A percentile compares a stretch with the other conserved stretches of the same genome.
Conservation (phyloP, 306 rosid genomes). For the Corylus heterophylla region DNA sequence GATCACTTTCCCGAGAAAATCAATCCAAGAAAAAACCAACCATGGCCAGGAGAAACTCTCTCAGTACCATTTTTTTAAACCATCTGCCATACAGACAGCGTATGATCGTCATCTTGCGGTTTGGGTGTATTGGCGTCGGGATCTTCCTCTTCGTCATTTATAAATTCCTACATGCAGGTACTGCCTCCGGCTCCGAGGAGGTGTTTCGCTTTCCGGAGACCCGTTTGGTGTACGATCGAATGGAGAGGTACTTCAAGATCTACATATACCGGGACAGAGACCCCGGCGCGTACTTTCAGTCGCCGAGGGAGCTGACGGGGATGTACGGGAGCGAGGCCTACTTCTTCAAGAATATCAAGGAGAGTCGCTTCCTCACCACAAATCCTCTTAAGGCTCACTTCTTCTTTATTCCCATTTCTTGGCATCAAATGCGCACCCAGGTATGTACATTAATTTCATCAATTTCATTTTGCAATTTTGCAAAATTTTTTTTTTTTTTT, state of each 20-base stretch:
- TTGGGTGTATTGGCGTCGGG: too few species aligned
- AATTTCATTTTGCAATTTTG: neutral
- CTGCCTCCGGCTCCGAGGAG: too few species aligned
- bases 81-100: too few species aligned
- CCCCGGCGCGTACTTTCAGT: conserved; percentile 23
- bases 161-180: too few species aligned
- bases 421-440: conserved; percentile 35
- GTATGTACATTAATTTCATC: conserved; percentile 17
- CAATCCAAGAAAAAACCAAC: too few species aligned
- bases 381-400: conserved; percentile 36
- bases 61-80: too few species aligned
- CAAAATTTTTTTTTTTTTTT: too few species aligned
- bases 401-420: conserved; percentile 38
- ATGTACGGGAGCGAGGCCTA: conserved; percentile 32
- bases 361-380: conserved; percentile 25
- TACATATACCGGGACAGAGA: conserved; percentile 32
- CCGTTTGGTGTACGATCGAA: neutral
- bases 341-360: conserved; percentile 39
- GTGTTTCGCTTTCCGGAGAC: too few species aligned
- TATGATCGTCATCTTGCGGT: too few species aligned
- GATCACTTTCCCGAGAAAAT: too few species aligned
- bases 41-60: too few species aligned
- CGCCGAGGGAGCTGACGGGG: conserved; percentile 29
- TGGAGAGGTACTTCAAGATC: conserved; percentile 38
- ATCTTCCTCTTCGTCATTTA: too few species aligned